Evolutionary conservation across 495 filamentous ascomycete species (phyloP), one percentile per base, ranked within the genome.

Genomic region (Neurospora africana): DNA sequence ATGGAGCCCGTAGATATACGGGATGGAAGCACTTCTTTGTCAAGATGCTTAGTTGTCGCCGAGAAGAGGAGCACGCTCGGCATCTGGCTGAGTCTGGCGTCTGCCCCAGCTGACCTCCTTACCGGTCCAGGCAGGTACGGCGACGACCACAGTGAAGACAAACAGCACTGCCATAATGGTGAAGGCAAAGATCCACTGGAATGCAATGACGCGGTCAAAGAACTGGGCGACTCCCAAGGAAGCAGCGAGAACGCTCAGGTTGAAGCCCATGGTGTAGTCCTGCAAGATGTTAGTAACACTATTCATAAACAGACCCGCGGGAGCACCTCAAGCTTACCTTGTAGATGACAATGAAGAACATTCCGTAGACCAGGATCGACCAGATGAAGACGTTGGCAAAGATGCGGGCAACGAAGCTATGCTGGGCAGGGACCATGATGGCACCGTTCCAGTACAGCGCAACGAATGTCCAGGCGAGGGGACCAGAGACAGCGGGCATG

Each of bases 101-200:
- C 78, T 73, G 65, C 78, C 75, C 72, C 81, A 80, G 35, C 75
- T 78, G 71, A 80, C 47, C 37, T 83, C 81, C 71, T 78, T 86
- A 35, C 90, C 88, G 38, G 87, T 84, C 73, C 89, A 86, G 71
- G 86, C 88, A 8, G 92, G 90, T 35, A 89, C 79, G 6, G 89
- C 90, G 69, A 94, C 83, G 36, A 87, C 81, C 1, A 91, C 69
- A 2, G 90, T 91, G 3, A 84, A 78, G 11, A 92, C 76, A 76
- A 94, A 89, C 69, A 96, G 87, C 44, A 93, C 78, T 2, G 83
- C 88, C 86, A 94, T 94, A 79, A 96, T 91, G 73, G 88, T 84
- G 76, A 96, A 94, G 38, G 93, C 92, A 78, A 96, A 97, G 80
- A 94, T 93, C 94, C 92, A 96, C 82, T 97, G 93, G 70, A 95